Percentiles rank a stretch among this genome's conserved stretches.
phyloP scores from a whole-genome alignment of 148 eudicot genomes.

The Rhododendron ovatum region DNA sequence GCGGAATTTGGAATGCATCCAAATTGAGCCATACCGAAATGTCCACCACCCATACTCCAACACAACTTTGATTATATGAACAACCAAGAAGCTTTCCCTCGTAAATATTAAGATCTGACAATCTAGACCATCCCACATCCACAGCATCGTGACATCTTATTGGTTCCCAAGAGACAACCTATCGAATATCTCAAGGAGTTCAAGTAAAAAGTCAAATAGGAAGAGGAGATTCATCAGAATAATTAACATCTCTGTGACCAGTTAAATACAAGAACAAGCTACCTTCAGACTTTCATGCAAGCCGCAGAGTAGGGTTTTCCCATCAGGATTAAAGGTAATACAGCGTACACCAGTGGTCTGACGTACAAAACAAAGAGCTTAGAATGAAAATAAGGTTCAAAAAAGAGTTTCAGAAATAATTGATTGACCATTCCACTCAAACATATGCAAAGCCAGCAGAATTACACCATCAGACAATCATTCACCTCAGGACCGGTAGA shows the following conservation, averaged over 20 bases:
- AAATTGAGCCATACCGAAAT: conserved; percentile 52
- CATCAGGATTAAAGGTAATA: conserved; percentile 95
- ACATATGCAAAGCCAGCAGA: conserved; percentile 1
- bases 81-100: conserved; percentile 99
- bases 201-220: conserved; percentile 9
- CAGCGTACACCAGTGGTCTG: conserved; percentile 92
- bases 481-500: conserved; percentile 94
- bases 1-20: not conserved
- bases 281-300: conserved; percentile 93
- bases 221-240: not conserved
- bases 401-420: conserved; percentile 4
- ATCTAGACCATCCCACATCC: conserved; percentile 96
- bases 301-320: conserved; percentile 90
- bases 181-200: conserved; percentile 13
- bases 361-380: conserved; percentile 16
- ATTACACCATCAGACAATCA: conserved; percentile 5
- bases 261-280: not conserved
- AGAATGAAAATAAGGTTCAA: not conserved
- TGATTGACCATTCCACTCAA: not conserved
- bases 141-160: conserved; percentile 80
- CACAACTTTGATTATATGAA: conserved; percentile 96
- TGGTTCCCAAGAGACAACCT: conserved; percentile 98
- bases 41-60: conserved; percentile 99
- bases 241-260: conserved; percentile 5
- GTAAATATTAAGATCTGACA: conserved; percentile 91